These are phyloP conservation scores for Quercus suber DNA, from an alignment of 306 rosid genomes.

Conservation along the genomic window DNA sequence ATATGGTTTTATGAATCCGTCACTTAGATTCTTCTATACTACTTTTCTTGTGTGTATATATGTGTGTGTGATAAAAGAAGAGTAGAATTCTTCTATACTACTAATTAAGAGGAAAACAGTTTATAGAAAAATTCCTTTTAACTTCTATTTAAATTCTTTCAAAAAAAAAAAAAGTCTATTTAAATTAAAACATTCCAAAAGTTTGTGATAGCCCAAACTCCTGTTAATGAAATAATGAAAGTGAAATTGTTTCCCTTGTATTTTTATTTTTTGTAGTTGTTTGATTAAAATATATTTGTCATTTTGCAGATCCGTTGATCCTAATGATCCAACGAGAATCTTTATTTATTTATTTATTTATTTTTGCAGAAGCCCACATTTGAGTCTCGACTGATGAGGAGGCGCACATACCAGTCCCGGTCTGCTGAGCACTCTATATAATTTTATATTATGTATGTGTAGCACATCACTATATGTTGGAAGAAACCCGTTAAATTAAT, in stretches of 20 bases:
- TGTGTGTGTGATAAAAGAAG: no score
- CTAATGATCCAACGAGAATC: conserved; percentile 90
- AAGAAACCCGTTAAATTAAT: not conserved
- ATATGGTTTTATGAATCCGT: no score
- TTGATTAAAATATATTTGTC: not conserved
- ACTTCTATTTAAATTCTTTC: no score
- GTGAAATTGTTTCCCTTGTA: conserved; percentile 19
- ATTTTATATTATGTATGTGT: not conserved
- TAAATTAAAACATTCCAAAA: no score
- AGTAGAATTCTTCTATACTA: no score
- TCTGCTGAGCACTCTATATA: conserved; percentile 44
- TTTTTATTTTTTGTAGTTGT: not conserved
- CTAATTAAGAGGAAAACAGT: no score
- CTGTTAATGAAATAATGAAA: conserved; percentile 94
- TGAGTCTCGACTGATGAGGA: conserved; percentile 72
- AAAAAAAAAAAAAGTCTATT: no score
- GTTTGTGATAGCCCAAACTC: conserved; percentile 54
- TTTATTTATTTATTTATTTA: conserved; percentile 36
- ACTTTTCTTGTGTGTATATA: no score
- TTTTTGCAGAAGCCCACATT: conserved; percentile 72
- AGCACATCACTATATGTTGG: not conserved
- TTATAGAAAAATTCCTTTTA: no score
- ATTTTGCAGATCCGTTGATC: conserved; percentile 90
- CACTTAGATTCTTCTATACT: no score
- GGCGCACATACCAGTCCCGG: conserved; percentile 80